phyloP scores from a whole-genome alignment of 768 basidiomycete species.

The Leucocoprinus leucothites region DNA sequence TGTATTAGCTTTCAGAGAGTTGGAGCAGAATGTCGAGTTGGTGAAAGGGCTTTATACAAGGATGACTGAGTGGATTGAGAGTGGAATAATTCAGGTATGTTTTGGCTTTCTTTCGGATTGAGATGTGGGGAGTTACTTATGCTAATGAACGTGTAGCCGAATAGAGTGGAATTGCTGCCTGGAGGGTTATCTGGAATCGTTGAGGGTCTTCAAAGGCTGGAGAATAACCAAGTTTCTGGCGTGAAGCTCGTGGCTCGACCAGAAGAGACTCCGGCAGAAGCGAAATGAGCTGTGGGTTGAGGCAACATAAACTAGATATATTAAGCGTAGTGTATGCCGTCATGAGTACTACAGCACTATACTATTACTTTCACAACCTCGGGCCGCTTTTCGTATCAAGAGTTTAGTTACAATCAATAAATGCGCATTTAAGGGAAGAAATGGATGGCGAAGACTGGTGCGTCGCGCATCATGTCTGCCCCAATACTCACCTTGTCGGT shows the following conservation, averaged over 20 bases:
- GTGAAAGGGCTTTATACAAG: constrained; percentile 20
- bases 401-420: too few relatives aligned
- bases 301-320: too few relatives aligned
- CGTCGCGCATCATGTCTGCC: too few relatives aligned
- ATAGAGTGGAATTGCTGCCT: constrained; percentile 37
- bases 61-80: constrained; percentile 26
- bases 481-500: too few relatives aligned
- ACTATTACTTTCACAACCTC: too few relatives aligned
- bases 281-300: too few relatives aligned
- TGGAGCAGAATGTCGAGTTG: constrained; percentile 18
- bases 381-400: too few relatives aligned
- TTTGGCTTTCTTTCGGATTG: not conserved
- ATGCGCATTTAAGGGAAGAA: too few relatives aligned
- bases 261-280: too few relatives aligned
- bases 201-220: constrained; percentile 36
- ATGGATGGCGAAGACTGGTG: too few relatives aligned
- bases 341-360: too few relatives aligned
- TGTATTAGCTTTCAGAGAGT: constrained; percentile 21
- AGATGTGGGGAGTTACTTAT: not conserved
- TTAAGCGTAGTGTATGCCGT: too few relatives aligned
- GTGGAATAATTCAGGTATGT: constrained; percentile 33
- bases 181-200: constrained; percentile 42
- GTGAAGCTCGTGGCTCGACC: constrained; percentile 41
- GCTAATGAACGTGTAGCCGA: constrained; percentile 29
- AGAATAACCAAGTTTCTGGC: constrained; percentile 37